Conservation (phyloP, 2,329 filamentous ascomycete species). For the Cytospora piceae region DNA sequence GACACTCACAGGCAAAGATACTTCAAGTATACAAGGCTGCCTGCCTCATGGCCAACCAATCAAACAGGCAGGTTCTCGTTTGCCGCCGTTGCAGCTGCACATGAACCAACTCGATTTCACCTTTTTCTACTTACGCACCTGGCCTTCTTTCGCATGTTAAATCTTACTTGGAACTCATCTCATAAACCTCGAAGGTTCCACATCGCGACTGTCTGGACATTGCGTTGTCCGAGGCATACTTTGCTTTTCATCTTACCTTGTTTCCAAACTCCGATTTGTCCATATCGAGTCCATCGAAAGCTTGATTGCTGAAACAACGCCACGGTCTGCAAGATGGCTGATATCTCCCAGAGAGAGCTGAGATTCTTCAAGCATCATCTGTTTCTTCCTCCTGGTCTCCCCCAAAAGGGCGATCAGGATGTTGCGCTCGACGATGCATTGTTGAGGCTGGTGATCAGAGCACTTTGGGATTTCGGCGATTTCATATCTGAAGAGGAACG, state of each 20-base stretch:
- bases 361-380: conserved; percentile 5
- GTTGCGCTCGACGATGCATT: conserved; percentile 1
- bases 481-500: not conserved
- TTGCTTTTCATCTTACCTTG: too few relatives aligned
- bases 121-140: not conserved
- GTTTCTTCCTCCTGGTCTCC: conserved; percentile 5
- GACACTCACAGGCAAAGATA: not conserved
- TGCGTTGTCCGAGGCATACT: too few relatives aligned
- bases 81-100: not conserved
- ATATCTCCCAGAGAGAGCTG: not conserved
- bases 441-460: not conserved
- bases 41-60: not conserved
- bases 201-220: not conserved
- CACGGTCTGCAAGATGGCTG: conserved; percentile 1
- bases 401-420: not conserved
- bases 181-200: not conserved
- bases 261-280: too few relatives aligned
- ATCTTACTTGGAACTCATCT: not conserved
- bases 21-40: not conserved
- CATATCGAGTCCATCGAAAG: too few relatives aligned
- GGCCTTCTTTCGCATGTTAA: not conserved
- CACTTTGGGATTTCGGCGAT: not conserved
- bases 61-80: not conserved
- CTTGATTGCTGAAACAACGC: not conserved
- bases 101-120: not conserved